These are phyloP conservation scores for Psidium friedrichsthalianum DNA, from an alignment of 345 rosid species.

Conservation along the genomic window DNA sequence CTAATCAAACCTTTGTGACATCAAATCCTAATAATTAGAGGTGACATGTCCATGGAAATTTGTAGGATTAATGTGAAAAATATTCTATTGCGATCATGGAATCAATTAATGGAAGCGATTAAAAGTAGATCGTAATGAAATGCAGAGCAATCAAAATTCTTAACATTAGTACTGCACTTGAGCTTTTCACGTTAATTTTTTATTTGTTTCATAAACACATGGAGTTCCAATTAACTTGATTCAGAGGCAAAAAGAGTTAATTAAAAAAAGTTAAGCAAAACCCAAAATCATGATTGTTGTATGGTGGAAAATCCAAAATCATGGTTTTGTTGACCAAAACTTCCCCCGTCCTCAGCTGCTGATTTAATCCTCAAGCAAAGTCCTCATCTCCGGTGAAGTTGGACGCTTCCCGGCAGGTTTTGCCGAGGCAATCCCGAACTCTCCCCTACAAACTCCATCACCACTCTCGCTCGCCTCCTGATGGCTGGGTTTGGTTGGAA, in stretches of 20 bases:
- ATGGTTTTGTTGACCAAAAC: no score
- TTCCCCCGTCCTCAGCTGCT: no score
- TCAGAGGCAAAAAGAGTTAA: background rate
- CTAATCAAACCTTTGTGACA: background rate
- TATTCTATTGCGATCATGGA: background rate
- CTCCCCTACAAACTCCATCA: no score
- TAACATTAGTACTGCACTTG: background rate
- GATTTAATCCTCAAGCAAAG: no score
- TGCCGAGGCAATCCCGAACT: no score
- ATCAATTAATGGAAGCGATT: background rate
- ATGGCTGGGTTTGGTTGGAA: constrained; percentile 27
- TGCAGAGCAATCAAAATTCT: background rate
- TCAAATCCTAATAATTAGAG: background rate
- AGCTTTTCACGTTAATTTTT: background rate
- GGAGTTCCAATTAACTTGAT: background rate
- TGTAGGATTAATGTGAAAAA: background rate
- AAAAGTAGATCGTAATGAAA: background rate
- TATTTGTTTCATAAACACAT: background rate
- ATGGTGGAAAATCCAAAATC: no score
- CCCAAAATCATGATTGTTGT: background rate
- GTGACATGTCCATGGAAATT: no score
- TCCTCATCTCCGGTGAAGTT: no score
- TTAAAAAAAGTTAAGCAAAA: background rate
- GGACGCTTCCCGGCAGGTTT: no score
- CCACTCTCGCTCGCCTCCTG: no score